Conservation (phyloP, 495 filamentous ascomycete genomes). For the Copromyces sp. region DNA sequence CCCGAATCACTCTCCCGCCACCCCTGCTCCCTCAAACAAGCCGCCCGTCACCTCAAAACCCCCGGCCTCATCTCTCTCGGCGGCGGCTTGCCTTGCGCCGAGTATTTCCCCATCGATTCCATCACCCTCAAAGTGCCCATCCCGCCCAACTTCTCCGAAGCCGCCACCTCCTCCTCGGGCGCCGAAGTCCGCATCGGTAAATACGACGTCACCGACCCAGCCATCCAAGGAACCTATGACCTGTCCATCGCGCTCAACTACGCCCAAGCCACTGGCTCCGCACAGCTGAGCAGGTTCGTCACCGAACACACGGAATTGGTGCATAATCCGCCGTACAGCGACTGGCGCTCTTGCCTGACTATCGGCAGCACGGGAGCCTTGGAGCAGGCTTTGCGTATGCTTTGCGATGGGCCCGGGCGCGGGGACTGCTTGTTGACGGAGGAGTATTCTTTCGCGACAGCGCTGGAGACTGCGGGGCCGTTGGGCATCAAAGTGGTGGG, state of each 20-base stretch:
- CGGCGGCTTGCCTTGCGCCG: constrained; percentile 77
- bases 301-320: constrained; percentile 88
- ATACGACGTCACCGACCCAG: constrained; percentile 56
- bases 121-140: constrained; percentile 26
- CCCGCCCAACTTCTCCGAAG: constrained; percentile 55
- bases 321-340: constrained; percentile 63
- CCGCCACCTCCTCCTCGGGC: constrained; percentile 45
- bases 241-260: constrained; percentile 83
- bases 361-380: constrained; percentile 70
- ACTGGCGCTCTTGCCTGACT: constrained; percentile 71
- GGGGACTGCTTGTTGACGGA: constrained; percentile 71
- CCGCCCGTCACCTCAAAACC: constrained; percentile 58
- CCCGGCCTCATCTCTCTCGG: constrained; percentile 79
- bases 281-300: constrained; percentile 77
- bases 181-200: constrained; percentile 59
- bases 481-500: constrained; percentile 64
- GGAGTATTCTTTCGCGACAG: constrained; percentile 76
- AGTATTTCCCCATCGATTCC: constrained; percentile 65
- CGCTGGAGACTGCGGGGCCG: constrained; percentile 70
- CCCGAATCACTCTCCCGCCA: constrained; percentile 45
- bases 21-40: constrained; percentile 63
- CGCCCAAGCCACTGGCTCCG: constrained; percentile 71
- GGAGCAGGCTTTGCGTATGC: constrained; percentile 68
- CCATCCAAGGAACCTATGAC: constrained; percentile 41
- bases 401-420: constrained; percentile 49